Conservation (phyloP, 306 rosid species). For the Vigna unguiculata region DNA sequence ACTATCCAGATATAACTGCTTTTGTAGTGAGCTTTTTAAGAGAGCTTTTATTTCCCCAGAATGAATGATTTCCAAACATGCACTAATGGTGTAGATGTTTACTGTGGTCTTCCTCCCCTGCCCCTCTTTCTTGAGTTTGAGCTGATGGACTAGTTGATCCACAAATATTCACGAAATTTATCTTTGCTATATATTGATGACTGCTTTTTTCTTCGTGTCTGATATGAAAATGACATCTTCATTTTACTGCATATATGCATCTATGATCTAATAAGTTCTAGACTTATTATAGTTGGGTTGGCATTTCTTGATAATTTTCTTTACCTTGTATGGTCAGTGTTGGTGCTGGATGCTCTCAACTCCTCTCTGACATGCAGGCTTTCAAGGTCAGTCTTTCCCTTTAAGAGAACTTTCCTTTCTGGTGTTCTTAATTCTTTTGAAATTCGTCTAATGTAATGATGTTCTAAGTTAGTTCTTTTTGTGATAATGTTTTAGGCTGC, state of each 20-base stretch:
- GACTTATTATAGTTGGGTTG: background rate
- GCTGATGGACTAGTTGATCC: conserved; percentile 24
- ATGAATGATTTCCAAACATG: background rate
- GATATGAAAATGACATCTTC: conserved; percentile 5
- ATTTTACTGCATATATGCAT: conserved; percentile 28
- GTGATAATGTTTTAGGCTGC: conserved; percentile 75
- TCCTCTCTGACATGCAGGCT: conserved; percentile 98
- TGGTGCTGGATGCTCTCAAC: conserved; percentile 99
- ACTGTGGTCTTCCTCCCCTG: background rate
- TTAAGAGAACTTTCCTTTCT: conserved; percentile 38
- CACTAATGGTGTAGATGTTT: background rate
- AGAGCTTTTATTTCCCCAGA: background rate
- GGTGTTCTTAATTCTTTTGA: conserved; percentile 39
- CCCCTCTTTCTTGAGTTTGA: background rate
- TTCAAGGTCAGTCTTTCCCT: conserved; percentile 76
- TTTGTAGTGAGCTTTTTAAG: background rate
- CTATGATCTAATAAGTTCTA: conserved; percentile 21
- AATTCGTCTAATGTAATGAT: conserved; percentile 27
- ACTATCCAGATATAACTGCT: conserved; percentile 22
- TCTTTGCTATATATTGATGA: conserved; percentile 4
- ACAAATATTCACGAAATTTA: conserved; percentile 7
- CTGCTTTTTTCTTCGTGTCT: background rate
- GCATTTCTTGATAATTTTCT: conserved; percentile 52
- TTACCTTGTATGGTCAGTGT: conserved; percentile 69
- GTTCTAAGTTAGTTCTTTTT: conserved; percentile 41